These are phyloP conservation scores for Kregervanrija fluxuum DNA, from an alignment of 805 yeast species.

Conservation along the genomic window DNA sequence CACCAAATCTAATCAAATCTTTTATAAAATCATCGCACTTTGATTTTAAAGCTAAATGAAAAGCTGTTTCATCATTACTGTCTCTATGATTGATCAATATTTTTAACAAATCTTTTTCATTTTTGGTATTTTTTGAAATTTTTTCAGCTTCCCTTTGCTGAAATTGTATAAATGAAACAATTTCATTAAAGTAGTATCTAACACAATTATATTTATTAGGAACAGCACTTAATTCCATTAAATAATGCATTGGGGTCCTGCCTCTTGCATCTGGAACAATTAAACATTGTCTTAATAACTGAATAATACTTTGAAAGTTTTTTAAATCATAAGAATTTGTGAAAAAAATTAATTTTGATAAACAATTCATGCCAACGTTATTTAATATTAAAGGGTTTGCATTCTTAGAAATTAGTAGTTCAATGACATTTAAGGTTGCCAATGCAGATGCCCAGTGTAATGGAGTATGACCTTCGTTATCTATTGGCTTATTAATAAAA, in stretches of 20 bases:
- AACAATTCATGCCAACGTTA: conserved; percentile 57
- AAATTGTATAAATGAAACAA: conserved; percentile 21
- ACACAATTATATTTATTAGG: conserved; percentile 44
- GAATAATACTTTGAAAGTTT: conserved; percentile 51
- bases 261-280: conserved; percentile 68
- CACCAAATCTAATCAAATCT: conserved; percentile 40
- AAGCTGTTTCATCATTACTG: conserved; percentile 74
- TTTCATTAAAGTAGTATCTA: conserved; percentile 42
- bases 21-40: conserved; percentile 40
- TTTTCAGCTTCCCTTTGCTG: conserved; percentile 27
- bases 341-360: conserved; percentile 63
- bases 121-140: conserved; percentile 9
- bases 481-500: conserved; percentile 61
- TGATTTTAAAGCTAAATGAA: conserved; percentile 65
- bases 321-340: conserved; percentile 63
- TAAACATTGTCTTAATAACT: conserved; percentile 56
- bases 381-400: conserved; percentile 53
- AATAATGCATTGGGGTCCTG: conserved; percentile 66
- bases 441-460: conserved; percentile 83
- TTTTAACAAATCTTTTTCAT: conserved; percentile 39
- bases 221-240: conserved; percentile 41
- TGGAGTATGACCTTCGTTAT: conserved; percentile 75
- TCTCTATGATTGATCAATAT: conserved; percentile 72
- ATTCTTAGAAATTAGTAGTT: conserved; percentile 46
- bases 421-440: conserved; percentile 58